Evolutionary conservation across 1,284 basidiomycete genomes (phyloP), one percentile per base, ranked within the genome.

Genomic region (Butyriboletus appendiculatus): DNA sequence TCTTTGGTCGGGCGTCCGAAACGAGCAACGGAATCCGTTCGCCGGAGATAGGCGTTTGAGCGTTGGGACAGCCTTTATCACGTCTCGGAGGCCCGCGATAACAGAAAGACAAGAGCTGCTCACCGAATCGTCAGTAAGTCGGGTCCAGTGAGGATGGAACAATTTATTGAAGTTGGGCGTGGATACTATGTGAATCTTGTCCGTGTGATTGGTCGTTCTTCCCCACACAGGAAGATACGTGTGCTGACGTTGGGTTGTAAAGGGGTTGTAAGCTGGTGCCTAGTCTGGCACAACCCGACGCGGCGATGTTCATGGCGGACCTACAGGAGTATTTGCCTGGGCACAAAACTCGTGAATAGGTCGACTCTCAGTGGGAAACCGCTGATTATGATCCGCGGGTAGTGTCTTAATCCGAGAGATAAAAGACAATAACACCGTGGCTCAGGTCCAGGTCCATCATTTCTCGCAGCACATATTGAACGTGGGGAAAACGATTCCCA

Each of bases 51-150:
- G 12, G 11, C 11, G 39, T 26, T 12, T 8, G 12, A 42, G 26
- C 11, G 33, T 45, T 39, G 18, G 37, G 18, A 32, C 33, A 28
- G 12, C 26, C 6, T n/a, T 33, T 22, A 14, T 12, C 16, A 44
- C 45, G 52, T 57, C 28, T 39, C 63, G 50, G 58, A 39, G 33
- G 37, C n/a, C 52, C 58, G 41, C 46, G 20, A 47, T 41, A 24
- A 46, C n/a, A 43, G 28, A 56, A 59, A 45, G 41, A 39, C 3
- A 34, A 24, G 40, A 16, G 10, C 24, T 26, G 5, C 52, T 22
- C n/a, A 50, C 28, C 11, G 18, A 38, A 50, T 11, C 10, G 16
- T 22, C 33, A 22, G 32, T 32, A 12, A 15, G 22, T 16, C 8
- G 5, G 43, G 28, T 22, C 26, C 34, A 57, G 14, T 35, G 28